These are phyloP conservation scores for Xylariomycetidae sp. DNA, from an alignment of 2,329 filamentous ascomycete genomes.

Conservation along the genomic window DNA sequence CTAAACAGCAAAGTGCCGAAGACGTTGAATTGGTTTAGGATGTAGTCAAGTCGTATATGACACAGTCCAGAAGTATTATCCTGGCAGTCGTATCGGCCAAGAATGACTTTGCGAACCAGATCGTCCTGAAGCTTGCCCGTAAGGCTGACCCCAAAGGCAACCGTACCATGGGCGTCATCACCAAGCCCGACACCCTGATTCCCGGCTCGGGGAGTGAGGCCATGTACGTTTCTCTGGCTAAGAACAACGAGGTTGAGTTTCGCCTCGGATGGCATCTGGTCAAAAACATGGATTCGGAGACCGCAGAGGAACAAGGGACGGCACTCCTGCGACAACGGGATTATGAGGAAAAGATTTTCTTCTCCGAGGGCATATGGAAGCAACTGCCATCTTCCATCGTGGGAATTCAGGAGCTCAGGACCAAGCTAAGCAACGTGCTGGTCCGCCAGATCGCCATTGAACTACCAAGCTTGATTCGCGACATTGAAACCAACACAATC, in stretches of 20 bases:
- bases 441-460: slow-evolving; percentile 40
- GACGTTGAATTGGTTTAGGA: slow-evolving; percentile 41
- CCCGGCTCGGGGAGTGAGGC: slow-evolving; percentile 35
- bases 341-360: slow-evolving; percentile 36
- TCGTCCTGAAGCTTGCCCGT: slow-evolving; percentile 47
- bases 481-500: slow-evolving; percentile 34
- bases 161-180: slow-evolving; percentile 47
- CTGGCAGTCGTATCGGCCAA: slow-evolving; percentile 54
- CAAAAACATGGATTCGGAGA: slow-evolving; percentile 39
- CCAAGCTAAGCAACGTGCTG: slow-evolving; percentile 47
- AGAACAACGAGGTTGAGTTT: slow-evolving; percentile 42
- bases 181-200: slow-evolving; percentile 39
- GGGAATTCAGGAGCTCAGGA: slow-evolving; percentile 44
- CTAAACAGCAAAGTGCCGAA: slow-evolving; percentile 38
- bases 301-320: slow-evolving; percentile 16
- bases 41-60: slow-evolving; percentile 53
- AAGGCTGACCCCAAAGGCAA: slow-evolving; percentile 24
- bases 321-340: slow-evolving; percentile 31
- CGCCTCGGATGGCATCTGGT: slow-evolving; percentile 51
- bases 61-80: slow-evolving; percentile 51
- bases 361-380: slow-evolving; percentile 36
- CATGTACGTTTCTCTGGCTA: slow-evolving; percentile 35
- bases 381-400: slow-evolving; percentile 29
- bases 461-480: slow-evolving; percentile 39
- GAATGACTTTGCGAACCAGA: slow-evolving; percentile 55